These are phyloP conservation scores for Ochromonas danica DNA, from an alignment of 108 stramenopile species.

Conservation along the genomic window DNA sequence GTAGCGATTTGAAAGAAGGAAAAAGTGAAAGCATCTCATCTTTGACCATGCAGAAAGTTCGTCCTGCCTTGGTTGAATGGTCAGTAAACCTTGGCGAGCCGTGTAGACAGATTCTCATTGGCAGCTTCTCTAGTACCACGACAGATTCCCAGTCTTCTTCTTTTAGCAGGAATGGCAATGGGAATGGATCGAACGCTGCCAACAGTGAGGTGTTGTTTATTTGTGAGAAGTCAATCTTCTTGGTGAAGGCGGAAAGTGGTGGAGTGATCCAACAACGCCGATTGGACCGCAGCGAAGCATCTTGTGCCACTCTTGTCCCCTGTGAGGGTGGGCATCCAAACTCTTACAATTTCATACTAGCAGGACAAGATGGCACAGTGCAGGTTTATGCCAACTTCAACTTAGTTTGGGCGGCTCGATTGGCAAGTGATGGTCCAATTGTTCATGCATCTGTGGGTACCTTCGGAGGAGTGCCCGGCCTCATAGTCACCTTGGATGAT, in stretches of 20 bases:
- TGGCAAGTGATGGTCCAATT: background rate
- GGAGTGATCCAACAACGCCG: constrained; percentile 25
- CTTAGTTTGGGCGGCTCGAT: constrained; percentile 23
- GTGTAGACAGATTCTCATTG: background rate
- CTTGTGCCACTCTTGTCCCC: constrained; percentile 2
- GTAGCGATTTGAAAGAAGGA: background rate
- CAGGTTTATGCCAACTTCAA: constrained; percentile 24
- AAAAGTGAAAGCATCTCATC: background rate
- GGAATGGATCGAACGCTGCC: too few relatives aligned
- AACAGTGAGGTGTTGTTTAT: constrained; percentile 3
- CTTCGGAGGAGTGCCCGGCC: background rate
- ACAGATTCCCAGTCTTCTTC: background rate
- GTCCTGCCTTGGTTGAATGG: constrained; percentile 18
- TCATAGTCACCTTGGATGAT: constrained; percentile 28
- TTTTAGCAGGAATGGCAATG: background rate
- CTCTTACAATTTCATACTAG: constrained; percentile 3
- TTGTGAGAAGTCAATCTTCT: constrained; percentile 24
- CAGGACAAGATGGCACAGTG: constrained; percentile 6
- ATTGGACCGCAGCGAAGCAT: background rate
- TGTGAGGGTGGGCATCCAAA: constrained; percentile 5
- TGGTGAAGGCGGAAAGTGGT: constrained; percentile 21
- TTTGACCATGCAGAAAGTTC: background rate
- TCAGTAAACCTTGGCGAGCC: constrained; percentile 17
- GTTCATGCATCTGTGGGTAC: background rate
- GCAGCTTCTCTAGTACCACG: background rate